Evolutionary conservation across 495 filamentous ascomycete genomes (phyloP).

Genomic region (Penicillium flavigenum): DNA sequence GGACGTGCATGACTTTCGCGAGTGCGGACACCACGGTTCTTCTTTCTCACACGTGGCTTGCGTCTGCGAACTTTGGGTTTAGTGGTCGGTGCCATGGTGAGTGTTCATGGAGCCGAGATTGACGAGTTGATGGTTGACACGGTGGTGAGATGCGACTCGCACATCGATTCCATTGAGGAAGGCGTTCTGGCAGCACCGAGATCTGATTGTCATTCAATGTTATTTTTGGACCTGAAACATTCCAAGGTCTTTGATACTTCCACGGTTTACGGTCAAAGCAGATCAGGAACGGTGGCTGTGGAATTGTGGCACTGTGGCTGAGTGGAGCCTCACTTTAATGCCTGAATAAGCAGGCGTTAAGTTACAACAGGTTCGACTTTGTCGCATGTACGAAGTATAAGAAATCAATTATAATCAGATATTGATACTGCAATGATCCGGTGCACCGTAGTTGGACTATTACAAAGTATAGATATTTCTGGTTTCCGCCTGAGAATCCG

Average conservation of each 20-base stretch:
- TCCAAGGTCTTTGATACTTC: slow-evolving; percentile 7
- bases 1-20: slow-evolving; percentile 2
- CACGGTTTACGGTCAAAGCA: background rate
- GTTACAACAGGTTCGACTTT: background rate
- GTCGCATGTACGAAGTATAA: background rate
- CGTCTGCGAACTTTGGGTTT: slow-evolving; percentile 14
- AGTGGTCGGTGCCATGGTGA: slow-evolving; percentile 11
- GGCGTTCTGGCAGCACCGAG: background rate
- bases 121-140: slow-evolving; percentile 6
- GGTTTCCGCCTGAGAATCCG: background rate
- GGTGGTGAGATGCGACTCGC: background rate
- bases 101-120: background rate
- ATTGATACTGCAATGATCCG: background rate
- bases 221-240: slow-evolving; percentile 3
- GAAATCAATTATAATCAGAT: background rate
- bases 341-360: background rate
- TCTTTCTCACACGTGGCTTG: slow-evolving; percentile 5
- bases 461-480: background rate
- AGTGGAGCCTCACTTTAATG: background rate
- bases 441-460: background rate
- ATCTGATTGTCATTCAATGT: background rate
- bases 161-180: background rate
- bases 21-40: background rate
- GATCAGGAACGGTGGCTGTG: slow-evolving; percentile 3
- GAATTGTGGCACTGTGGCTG: slow-evolving; percentile 7